A percentile compares a stretch with the other conserved stretches of the same genome.
Conservation (phyloP, 129 eudicot species). For the Scalesia atractyloides region DNA sequence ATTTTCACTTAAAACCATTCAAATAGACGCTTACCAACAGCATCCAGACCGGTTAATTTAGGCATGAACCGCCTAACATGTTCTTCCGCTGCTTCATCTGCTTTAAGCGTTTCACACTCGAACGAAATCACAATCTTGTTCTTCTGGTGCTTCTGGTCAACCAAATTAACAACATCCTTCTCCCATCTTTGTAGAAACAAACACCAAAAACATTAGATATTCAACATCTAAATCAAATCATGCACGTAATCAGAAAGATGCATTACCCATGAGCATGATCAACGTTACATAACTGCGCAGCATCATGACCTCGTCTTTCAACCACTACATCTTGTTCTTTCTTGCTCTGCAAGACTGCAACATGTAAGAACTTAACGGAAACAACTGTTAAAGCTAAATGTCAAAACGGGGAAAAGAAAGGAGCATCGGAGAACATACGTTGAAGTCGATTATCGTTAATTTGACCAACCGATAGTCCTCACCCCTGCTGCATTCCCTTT, state of each 20-base stretch:
- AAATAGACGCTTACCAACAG: slow-evolving; percentile 64
- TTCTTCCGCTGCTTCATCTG: slow-evolving; percentile 94
- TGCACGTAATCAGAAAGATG: neutral
- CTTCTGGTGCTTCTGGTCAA: slow-evolving; percentile 60
- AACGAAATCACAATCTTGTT: slow-evolving; percentile 63
- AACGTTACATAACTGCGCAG: too few species aligned
- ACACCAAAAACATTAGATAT: neutral
- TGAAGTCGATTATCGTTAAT: slow-evolving; percentile 47
- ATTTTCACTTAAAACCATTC: neutral
- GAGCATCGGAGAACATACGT: slow-evolving; percentile 38
- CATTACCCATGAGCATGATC: slow-evolving; percentile 72
- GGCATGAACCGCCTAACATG: slow-evolving; percentile 86
- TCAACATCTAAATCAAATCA: neutral
- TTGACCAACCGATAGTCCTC: slow-evolving; percentile 29
- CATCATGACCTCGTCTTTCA: slow-evolving; percentile 94
- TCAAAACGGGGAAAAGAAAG: too few species aligned
- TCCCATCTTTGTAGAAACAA: slow-evolving; percentile 58
- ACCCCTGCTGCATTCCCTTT: slow-evolving; percentile 99
- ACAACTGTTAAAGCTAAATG: neutral
- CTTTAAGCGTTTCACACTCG: slow-evolving; percentile 87
- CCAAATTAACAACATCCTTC: slow-evolving; percentile 63
- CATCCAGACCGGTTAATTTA: slow-evolving; percentile 87
- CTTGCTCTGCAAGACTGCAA: slow-evolving; percentile 51
- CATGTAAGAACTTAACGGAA: slow-evolving; percentile 8
- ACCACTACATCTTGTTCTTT: slow-evolving; percentile 76